Evolutionary conservation across 2,329 filamentous ascomycete genomes (phyloP).

Genomic region (Ophiognomonia clavigignenti-juglandacearum): DNA sequence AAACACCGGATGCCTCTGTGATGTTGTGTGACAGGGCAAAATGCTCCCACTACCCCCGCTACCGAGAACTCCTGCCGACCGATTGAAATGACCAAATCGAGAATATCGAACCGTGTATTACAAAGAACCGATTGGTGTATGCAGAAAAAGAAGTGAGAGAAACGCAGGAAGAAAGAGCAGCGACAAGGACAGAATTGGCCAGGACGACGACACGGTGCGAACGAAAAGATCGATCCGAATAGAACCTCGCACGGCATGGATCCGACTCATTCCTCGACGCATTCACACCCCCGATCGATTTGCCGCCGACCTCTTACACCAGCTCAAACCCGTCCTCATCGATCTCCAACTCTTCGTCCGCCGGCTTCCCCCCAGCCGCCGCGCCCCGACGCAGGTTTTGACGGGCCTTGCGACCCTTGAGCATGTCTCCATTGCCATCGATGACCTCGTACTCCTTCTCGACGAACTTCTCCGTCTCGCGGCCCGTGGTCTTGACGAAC

Average conservation of each 20-base stretch:
- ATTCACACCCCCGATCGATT: background rate
- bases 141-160: background rate
- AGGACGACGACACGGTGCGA: background rate
- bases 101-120: constrained; percentile 5
- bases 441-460: constrained; percentile 45
- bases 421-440: constrained; percentile 38
- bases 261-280: background rate
- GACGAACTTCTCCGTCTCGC: constrained; percentile 39
- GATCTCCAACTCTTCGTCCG: constrained; percentile 22
- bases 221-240: background rate
- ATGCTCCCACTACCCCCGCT: constrained; percentile 3
- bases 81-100: background rate
- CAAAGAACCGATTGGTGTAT: background rate
- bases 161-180: background rate
- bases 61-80: constrained; percentile 7
- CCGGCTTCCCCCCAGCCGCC: constrained; percentile 14
- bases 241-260: background rate
- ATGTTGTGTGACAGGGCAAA: constrained; percentile 9
- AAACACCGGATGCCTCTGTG: constrained; percentile 12
- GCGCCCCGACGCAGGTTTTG: constrained; percentile 31
- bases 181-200: background rate
- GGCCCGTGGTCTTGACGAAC: constrained; percentile 30
- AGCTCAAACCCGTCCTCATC: constrained; percentile 41
- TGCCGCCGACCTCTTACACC: constrained; percentile 19
- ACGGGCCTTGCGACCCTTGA: constrained; percentile 39